Evolutionary conservation across 257 asterid genomes (phyloP), one percentile per base, ranked within the genome.

Genomic region (Solanum tarijense): DNA sequence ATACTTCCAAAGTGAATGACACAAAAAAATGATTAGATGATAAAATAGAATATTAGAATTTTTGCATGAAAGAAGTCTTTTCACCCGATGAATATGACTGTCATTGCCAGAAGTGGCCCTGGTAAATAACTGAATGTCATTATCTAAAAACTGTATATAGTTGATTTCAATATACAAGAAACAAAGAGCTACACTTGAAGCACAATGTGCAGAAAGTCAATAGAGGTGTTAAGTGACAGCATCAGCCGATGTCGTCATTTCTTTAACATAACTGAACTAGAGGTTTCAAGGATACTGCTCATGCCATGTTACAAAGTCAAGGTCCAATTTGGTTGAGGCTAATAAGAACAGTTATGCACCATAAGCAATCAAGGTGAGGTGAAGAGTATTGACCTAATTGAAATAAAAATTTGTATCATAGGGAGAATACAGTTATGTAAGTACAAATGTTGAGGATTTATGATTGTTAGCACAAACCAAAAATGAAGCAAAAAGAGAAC

Each of bases 1-100:
- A 87, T 69, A 87, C 83, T 69, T 75, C 85, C 89, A 34, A 60
- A 55, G 68, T 83, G n/a, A 87, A 79, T 27, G 60, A 13, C 84
- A 72, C 34, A 86, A 72, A 72, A 32, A 58, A 27, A 48, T 46
- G 62, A 86, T 20, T 66, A 29, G 58, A 43, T 79, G 68, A 31
- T 68, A 84, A 29, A 12, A 85, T 25, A 65, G 52, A 65, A 66
- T 65, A 85, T 25, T 43, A 85, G 46, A 85, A 79, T 29, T 48
- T 20, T 85, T 69, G 34, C 68, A 38, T 39, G 60, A 69, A 79
- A 78, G 13, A 78, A 79, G 66, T 43, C 38, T 43, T 79, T 27
- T 14, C 38, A 4, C 62, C 36, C n/a, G 4, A 34, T 18, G 48
- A 73, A 73, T 71, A 32, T 18, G 81, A 20, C 29, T 34, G 29